These are phyloP conservation scores for Plantago elongata DNA, from an alignment of 257 asterid species.

Conservation along the genomic window DNA sequence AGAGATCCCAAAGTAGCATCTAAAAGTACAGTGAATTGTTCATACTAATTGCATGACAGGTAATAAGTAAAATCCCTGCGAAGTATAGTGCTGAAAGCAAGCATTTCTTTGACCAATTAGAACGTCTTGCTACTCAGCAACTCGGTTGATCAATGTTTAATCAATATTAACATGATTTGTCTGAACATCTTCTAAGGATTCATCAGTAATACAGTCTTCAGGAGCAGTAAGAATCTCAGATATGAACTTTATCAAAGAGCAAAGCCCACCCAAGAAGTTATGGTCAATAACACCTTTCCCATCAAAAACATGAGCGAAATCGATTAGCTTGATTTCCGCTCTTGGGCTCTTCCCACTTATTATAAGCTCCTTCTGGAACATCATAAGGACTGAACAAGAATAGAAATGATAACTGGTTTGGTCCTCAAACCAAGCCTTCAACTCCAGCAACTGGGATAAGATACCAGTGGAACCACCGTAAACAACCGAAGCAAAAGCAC, in stretches of 20 bases:
- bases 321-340: slow-evolving; percentile 49
- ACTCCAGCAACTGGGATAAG: slow-evolving; percentile 65
- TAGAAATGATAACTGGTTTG: slow-evolving; percentile 54
- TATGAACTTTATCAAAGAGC: slow-evolving; percentile 33
- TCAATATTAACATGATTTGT: slow-evolving; percentile 15
- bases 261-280: slow-evolving; percentile 37
- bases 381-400: slow-evolving; percentile 46
- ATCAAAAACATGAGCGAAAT: slow-evolving; percentile 48
- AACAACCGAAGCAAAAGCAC: slow-evolving; percentile 70
- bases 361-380: slow-evolving; percentile 42
- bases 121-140: background rate
- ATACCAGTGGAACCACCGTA: slow-evolving; percentile 78
- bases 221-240: slow-evolving; percentile 33
- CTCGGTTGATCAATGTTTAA: background rate
- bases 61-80: background rate
- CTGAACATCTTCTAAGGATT: slow-evolving; percentile 26
- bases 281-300: slow-evolving; percentile 39
- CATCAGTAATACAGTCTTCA: slow-evolving; percentile 29
- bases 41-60: background rate
- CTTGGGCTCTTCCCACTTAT: slow-evolving; percentile 33
- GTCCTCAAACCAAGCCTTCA: slow-evolving; percentile 85
- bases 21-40: background rate
- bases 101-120: background rate
- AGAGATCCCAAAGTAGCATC: background rate
- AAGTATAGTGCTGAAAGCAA: background rate